Evolutionary conservation across 1,139 yeast species (phyloP).

Genomic region (Yamadazyma dendronema): DNA sequence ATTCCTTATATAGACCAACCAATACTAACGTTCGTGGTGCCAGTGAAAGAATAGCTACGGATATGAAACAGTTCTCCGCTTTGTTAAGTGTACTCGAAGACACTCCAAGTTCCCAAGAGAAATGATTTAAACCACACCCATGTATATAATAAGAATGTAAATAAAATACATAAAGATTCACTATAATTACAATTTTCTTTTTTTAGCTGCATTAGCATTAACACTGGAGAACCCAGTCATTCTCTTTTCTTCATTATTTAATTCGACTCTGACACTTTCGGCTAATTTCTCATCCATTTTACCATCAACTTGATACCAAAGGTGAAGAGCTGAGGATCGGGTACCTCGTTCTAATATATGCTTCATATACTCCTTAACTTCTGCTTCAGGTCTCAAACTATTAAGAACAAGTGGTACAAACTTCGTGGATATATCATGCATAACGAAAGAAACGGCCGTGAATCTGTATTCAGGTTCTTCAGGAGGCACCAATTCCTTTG

Average conservation of each 20-base stretch:
- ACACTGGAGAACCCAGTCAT: slow-evolving; percentile 31
- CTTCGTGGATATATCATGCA: slow-evolving; percentile 63
- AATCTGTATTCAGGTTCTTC: slow-evolving; percentile 43
- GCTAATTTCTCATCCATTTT: slow-evolving; percentile 62
- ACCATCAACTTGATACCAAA: slow-evolving; percentile 88
- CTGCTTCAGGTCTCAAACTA: slow-evolving; percentile 58
- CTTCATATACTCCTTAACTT: slow-evolving; percentile 62
- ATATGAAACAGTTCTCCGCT: slow-evolving; percentile 19
- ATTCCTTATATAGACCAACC: slow-evolving; percentile 27
- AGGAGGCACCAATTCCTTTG: slow-evolving; percentile 28
- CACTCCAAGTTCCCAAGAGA: slow-evolving; percentile 5
- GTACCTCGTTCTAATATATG: slow-evolving; percentile 58
- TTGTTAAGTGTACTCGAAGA: slow-evolving; percentile 15
- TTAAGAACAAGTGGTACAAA: slow-evolving; percentile 68
- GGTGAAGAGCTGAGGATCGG: slow-evolving; percentile 57
- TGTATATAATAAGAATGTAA: slow-evolving; percentile 6
- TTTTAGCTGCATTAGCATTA: slow-evolving; percentile 19
- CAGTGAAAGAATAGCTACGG: slow-evolving; percentile 35
- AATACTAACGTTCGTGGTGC: slow-evolving; percentile 34
- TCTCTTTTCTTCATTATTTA: slow-evolving; percentile 42
- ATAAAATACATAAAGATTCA: background rate
- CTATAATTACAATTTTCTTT: slow-evolving; percentile 18
- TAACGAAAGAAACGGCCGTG: slow-evolving; percentile 63
- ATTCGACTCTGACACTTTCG: slow-evolving; percentile 43
- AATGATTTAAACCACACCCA: slow-evolving; percentile 3